These are phyloP conservation scores for Tolypocladium nubicola DNA, from an alignment of 2,329 filamentous ascomycete species.

Conservation along the genomic window DNA sequence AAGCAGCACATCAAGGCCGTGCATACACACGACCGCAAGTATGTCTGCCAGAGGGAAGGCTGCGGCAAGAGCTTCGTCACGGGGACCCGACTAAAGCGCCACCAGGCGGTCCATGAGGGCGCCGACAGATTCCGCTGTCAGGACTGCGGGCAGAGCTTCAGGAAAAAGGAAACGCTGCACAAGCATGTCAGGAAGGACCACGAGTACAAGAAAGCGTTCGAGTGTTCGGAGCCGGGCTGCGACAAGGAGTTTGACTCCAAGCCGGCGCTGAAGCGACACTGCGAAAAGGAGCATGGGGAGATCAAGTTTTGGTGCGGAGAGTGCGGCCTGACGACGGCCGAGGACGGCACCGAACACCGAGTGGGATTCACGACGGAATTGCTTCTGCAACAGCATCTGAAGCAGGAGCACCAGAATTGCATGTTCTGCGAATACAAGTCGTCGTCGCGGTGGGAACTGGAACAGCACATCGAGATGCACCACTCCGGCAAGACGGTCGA, in stretches of 20 bases:
- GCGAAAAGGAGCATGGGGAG: slow-evolving; percentile 57
- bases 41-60: slow-evolving; percentile 58
- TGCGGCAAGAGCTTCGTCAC: slow-evolving; percentile 79
- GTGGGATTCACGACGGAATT: slow-evolving; percentile 62
- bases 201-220: slow-evolving; percentile 58
- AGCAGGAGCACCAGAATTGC: slow-evolving; percentile 64
- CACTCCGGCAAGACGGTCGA: slow-evolving; percentile 55
- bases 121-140: slow-evolving; percentile 67
- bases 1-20: slow-evolving; percentile 76
- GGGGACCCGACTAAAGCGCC: slow-evolving; percentile 64
- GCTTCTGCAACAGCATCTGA: slow-evolving; percentile 64
- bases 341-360: slow-evolving; percentile 26
- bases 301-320: slow-evolving; percentile 67
- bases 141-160: slow-evolving; percentile 68
- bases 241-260: slow-evolving; percentile 62
- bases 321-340: slow-evolving; percentile 40
- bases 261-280: slow-evolving; percentile 60
- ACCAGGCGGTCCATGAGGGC: slow-evolving; percentile 64
- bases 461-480: slow-evolving; percentile 66
- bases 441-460: slow-evolving; percentile 54
- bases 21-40: slow-evolving; percentile 61
- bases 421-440: slow-evolving; percentile 62
- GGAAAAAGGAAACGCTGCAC: slow-evolving; percentile 78
- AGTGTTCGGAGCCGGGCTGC: slow-evolving; percentile 55
- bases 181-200: slow-evolving; percentile 74